Conservation (phyloP, 192 early-diverging fungal species). For the Phlyctochytrium arcticum region DNA sequence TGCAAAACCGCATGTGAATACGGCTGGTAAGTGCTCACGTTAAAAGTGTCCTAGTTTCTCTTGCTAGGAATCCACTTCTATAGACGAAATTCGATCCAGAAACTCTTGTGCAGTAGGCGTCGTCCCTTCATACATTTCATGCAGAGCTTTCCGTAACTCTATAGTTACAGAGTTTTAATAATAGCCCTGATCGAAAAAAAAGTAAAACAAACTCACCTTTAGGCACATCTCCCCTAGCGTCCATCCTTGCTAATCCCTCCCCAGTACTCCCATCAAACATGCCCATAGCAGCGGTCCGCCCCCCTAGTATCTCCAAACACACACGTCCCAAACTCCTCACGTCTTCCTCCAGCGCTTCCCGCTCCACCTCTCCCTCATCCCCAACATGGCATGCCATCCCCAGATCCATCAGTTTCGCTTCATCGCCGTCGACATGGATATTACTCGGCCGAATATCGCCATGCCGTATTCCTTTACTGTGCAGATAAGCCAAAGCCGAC, state of each 20-base stretch:
- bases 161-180: too few relatives aligned
- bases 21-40: too few relatives aligned
- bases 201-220: neutral
- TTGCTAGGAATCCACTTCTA: too few relatives aligned
- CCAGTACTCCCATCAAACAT: neutral
- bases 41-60: too few relatives aligned
- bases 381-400: conserved; percentile 6
- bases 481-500: neutral
- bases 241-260: neutral
- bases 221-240: neutral
- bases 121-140: neutral
- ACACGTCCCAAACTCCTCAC: neutral
- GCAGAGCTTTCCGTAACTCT: neutral
- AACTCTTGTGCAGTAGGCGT: neutral
- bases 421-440: neutral
- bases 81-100: too few relatives aligned
- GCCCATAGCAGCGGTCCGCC: neutral
- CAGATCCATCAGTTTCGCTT: conserved; percentile 7
- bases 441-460: conserved; percentile 3
- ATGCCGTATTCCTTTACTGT: neutral
- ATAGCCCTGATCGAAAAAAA: neutral
- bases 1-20: too few relatives aligned
- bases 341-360: conserved; percentile 1
- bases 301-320: conserved; percentile 1
- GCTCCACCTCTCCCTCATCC: neutral